Base-by-base conservation (phyloP, 371 early-diverging fungal genomes). In the Rozella allomycis region DNA sequence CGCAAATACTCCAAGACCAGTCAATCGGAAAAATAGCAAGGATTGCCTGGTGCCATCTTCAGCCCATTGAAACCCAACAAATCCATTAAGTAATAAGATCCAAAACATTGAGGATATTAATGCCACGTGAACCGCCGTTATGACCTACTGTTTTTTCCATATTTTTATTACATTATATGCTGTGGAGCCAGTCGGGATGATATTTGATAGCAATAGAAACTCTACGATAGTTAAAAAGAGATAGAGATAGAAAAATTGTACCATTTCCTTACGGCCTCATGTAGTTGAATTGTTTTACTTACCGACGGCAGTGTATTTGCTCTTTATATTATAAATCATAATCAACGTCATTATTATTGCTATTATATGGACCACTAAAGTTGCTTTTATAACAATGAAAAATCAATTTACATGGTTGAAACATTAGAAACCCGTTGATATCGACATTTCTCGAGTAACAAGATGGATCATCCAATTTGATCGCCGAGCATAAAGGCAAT, bases 221-320 rank as follows among this genome's bases (percentile, higher is more conserved):
- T 90, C 90, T 34, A 87, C 54, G 30, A 85, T 53, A 11, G 67
- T 71, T 38, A 73, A 66, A 23, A 76, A 40, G 52, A 78, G 73
- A 54, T 88, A 93, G 41, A 86, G 53, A 49, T 90, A 93, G 49
- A 90, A 90, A 63, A 90, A 85, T 71, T 85, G 70, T 36, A 84
- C 77, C 45, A 90, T 86, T 57, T 90, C 94, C 62, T 85, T 85
- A 28, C 94, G 78, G 30, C 82, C 81, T 77, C 16, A 4, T 25
- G 14, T 16, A n/a, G 8, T 16, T 16, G 16, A n/a, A 26, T 17
- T n/a, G 21, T 22, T 22, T 13, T 23, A 50, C 67, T 50, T 58
- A 74, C 90, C 91, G 26, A 93, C 85, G 17, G 94, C 94, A 7
- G 90, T 93, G 55, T 85, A 88, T 61, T 93, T 93, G 18, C 77